These are phyloP conservation scores for Microbotryum violaceum DNA, from an alignment of 1,284 basidiomycete genomes.

Conservation along the genomic window DNA sequence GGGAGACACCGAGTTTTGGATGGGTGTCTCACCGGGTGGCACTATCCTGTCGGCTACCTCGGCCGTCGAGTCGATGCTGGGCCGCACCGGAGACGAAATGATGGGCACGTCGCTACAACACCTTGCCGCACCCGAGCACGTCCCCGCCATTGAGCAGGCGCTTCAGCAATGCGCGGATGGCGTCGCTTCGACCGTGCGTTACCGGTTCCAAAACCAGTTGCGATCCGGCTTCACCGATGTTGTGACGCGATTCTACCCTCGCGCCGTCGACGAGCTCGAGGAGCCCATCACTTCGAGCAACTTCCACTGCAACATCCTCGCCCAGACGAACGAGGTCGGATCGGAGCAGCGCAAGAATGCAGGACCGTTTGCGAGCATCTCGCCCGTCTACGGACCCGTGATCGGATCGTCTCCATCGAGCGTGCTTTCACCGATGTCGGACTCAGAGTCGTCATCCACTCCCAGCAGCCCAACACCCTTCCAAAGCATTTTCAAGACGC, in stretches of 20 bases:
- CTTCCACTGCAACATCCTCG: conserved; percentile 21
- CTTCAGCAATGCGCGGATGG: conserved; percentile 21
- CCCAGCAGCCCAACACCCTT: conserved; percentile 7
- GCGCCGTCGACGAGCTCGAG: conserved; percentile 15
- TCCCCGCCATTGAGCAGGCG: conserved; percentile 9
- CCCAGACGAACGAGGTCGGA: conserved; percentile 27
- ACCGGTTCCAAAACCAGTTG: conserved; percentile 16
- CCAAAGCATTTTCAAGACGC: conserved; percentile 34
- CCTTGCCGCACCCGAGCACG: conserved; percentile 17
- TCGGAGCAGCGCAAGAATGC: conserved; percentile 28
- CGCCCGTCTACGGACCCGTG: conserved; percentile 15
- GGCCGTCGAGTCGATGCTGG: conserved; percentile 25
- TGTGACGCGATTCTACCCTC: conserved; percentile 31
- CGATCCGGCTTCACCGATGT: conserved; percentile 16
- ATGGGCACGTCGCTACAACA: conserved; percentile 20
- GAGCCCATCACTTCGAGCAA: conserved; percentile 2
- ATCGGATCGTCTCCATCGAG: neutral
- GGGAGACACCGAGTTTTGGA: conserved; percentile 35
- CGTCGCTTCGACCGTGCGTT: conserved; percentile 16
- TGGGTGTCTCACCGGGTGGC: conserved; percentile 30
- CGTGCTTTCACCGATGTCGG: conserved; percentile 8
- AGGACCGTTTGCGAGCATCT: conserved; percentile 6
- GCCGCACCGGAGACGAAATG: conserved; percentile 17
- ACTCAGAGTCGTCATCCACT: conserved; percentile 13
- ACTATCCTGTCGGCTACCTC: conserved; percentile 31